Evolutionary conservation across 2,329 filamentous ascomycete species (phyloP), one percentile per base, ranked within the genome.

Genomic region (Cladosporium sp.): DNA sequence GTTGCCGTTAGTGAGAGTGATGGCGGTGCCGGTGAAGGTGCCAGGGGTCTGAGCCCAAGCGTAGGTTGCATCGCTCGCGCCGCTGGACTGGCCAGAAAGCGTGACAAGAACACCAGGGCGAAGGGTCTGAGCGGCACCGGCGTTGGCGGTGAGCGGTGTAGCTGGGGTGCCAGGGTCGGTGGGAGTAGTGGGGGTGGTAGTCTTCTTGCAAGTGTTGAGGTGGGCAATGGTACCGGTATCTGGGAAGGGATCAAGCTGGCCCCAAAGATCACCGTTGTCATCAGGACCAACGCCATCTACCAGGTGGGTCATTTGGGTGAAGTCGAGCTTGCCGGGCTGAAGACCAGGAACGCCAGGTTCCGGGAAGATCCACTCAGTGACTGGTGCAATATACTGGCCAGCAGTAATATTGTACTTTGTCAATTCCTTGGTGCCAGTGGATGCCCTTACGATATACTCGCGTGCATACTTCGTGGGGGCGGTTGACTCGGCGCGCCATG

Each of bases 311-410:
- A 73, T 60, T 29, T 63, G 62, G 22, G 58, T 57, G 50, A 73
- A 72, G 43, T 68, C 62, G 54, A 62, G 65, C 52, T 52, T 63
- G 56, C 56, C 55, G 8, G 62, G 63, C 9, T 57, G 41, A 15
- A 51, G 50, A 1, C 71, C 71, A n/a, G 71, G 71, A 3, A 62
- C 58, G 15, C 66, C 60, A 15, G 67, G 60, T 53, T 73, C 71
- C 8, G 71, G 70, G 57, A 69, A 69, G 54, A 73, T 72, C 69
- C 69, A 73, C 50, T 72, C 71, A 3, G 61, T 63, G 4, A 73
- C 69, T 11, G 71, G 65, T 25, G 66, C 64, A 16, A 72, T 59
- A 38, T 70, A 73, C 47, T 70, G 64, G 4, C 71, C 70, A 3
- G 69, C 70, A n/a, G 62, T 52, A 40, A 73, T 69, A 51, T 72